Evolutionary conservation across 441 rosid genomes (phyloP).

Genomic region (Rhodomyrtus psidioides): DNA sequence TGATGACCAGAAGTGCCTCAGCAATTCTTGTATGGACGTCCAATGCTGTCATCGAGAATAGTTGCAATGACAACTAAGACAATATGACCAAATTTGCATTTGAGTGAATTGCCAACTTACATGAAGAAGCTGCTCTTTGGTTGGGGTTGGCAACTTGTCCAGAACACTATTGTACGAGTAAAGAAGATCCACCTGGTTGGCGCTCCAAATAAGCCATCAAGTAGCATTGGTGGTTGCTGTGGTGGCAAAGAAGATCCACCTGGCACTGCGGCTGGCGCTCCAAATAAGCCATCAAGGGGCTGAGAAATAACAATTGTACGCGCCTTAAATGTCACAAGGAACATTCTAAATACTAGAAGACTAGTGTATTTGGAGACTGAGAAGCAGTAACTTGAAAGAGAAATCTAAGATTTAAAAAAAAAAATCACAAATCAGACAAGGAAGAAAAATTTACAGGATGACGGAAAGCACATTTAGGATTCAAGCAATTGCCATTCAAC

Average conservation of each 20-base stretch:
- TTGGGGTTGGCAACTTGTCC: too few relatives aligned
- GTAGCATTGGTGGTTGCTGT: constrained; percentile 12
- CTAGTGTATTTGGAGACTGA: neutral
- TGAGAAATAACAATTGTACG: constrained; percentile 17
- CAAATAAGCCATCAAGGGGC: constrained; percentile 89
- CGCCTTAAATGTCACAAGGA: neutral
- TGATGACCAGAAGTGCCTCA: constrained; percentile 88
- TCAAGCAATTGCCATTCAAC: constrained; percentile 92
- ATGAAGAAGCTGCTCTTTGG: too few relatives aligned
- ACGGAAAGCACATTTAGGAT: constrained; percentile 84
- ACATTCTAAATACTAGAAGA: neutral
- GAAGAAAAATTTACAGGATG: constrained; percentile 68
- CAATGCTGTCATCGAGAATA: constrained; percentile 42
- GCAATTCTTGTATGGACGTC: constrained; percentile 71
- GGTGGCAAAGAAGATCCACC: constrained; percentile 37
- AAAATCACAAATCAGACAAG: neutral
- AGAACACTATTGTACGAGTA: too few relatives aligned
- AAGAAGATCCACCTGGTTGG: too few relatives aligned
- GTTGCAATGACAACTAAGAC: neutral
- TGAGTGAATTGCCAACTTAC: too few relatives aligned
- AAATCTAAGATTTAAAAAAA: neutral
- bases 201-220: neutral
- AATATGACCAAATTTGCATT: neutral
- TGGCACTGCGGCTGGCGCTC: constrained; percentile 38
- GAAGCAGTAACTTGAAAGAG: neutral